Evolutionary conservation across 192 early-diverging fungal species (phyloP), one percentile per base, ranked within the genome.

Genomic region (Coemansia sp.): DNA sequence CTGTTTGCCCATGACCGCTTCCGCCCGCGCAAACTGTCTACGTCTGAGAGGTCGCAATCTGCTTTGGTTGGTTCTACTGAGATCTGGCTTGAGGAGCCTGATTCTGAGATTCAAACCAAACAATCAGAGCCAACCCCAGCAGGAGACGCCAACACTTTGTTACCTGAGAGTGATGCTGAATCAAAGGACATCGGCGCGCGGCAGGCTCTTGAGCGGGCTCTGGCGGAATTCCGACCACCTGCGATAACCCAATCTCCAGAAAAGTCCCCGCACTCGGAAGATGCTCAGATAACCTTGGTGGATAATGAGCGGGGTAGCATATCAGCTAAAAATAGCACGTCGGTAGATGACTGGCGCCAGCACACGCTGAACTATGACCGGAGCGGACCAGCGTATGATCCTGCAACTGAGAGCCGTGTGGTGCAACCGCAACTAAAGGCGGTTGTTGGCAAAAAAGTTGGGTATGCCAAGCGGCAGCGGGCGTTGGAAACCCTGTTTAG

Each of bases 311-410:
- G 3, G 27, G 27, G 3, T 3, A 27, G 27, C 27, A 27, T 27
- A 27, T 27, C 42, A 30, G 4, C 50, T 31, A 60, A n/a, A 20
- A 30, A 61, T 17, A 33, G 50, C 25, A 54, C 21, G 25, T 3
- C 31, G 23, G 62, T 22, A 8, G 66, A 33, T 17, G 59, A 64
- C 33, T 79, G 76, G 71, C 62, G 68, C 19, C 46, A 56, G n/a
- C 57, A 66, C n/a, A 79, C 71, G 31, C 50, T 79, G 31, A 79
- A 79, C 61, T 71, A 79, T 33, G 76, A 74, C 29, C 25, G 20
- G 3, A 6, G 25, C 14, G 51, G 62, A 19, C 68, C 71, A 14
- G 76, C 57, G 23, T 79, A 65, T 56, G 62, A 79, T 31, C 54
- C 51, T 11, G 31, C 25, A 19, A 63, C 67, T 30, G 71, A 72